phyloP scores from a whole-genome alignment of 805 yeast genomes.

The Kodamaea lidongshanica region DNA sequence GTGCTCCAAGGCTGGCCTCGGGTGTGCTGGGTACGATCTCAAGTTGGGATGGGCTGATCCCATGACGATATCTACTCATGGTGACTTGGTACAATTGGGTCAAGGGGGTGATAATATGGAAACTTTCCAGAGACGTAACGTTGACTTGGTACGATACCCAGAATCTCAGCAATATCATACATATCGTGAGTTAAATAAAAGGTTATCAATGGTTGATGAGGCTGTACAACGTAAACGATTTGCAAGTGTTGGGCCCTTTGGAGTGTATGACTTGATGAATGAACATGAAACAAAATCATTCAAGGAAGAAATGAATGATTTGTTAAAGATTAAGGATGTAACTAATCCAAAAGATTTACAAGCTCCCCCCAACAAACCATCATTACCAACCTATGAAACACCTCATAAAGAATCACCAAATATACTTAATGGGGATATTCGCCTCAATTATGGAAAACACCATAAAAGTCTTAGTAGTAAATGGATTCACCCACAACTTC shows the following conservation, averaged over 20 bases:
- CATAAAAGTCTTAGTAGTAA: conserved; percentile 3
- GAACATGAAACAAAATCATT: background rate
- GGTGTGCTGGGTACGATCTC: conserved; percentile 47
- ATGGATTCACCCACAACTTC: conserved; percentile 31
- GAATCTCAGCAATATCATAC: conserved; percentile 28
- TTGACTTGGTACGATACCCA: conserved; percentile 41
- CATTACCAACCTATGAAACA: background rate
- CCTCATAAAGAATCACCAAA: conserved; percentile 2
- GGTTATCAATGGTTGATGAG: conserved; percentile 28
- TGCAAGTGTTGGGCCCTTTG: conserved; percentile 4
- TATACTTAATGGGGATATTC: conserved; percentile 3
- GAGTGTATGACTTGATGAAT: conserved; percentile 2
- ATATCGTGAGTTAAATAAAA: conserved; percentile 32
- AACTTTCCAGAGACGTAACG: conserved; percentile 39
- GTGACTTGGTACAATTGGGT: conserved; percentile 14
- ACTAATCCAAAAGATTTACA: conserved; percentile 1
- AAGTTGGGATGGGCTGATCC: conserved; percentile 43
- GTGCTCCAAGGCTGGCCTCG: conserved; percentile 39
- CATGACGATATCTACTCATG: conserved; percentile 22
- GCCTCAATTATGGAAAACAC: conserved; percentile 2
- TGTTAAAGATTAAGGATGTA: no score
- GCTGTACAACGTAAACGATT: background rate
- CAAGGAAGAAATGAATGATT: background rate
- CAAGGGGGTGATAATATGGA: conserved; percentile 17
- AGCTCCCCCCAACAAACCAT: no score